These are phyloP conservation scores for Alternaria angustiovoidea DNA, from an alignment of 2,329 filamentous ascomycete species.

Conservation along the genomic window DNA sequence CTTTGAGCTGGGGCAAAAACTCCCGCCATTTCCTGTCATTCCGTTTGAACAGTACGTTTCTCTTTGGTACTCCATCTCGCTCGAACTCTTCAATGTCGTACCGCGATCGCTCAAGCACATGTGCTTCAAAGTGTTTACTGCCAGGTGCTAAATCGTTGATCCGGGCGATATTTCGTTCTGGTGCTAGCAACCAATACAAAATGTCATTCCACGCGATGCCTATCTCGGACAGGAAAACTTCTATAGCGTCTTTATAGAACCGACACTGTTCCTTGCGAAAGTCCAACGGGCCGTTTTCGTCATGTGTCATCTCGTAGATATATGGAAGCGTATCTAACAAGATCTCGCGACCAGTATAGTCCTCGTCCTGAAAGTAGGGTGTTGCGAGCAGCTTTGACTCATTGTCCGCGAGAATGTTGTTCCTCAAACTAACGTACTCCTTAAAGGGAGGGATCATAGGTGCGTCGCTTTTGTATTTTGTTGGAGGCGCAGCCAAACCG, in stretches of 20 bases:
- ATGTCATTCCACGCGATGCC: slow-evolving; percentile 49
- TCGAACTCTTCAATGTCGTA: slow-evolving; percentile 33
- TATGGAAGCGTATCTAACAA: slow-evolving; percentile 39
- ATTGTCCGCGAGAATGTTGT: slow-evolving; percentile 54
- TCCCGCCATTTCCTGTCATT: slow-evolving; percentile 39
- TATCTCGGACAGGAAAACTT: slow-evolving; percentile 47
- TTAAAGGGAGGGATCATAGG: slow-evolving; percentile 48
- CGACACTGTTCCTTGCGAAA: slow-evolving; percentile 47
- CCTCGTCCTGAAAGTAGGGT: slow-evolving; percentile 43
- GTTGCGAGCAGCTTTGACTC: slow-evolving; percentile 51
- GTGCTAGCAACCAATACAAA: slow-evolving; percentile 52
- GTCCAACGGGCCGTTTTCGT: slow-evolving; percentile 38
- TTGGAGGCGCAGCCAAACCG: slow-evolving; percentile 18
- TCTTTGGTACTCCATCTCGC: slow-evolving; percentile 17
- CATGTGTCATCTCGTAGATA: slow-evolving; percentile 38
- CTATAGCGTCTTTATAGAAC: slow-evolving; percentile 45
- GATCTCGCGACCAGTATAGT: slow-evolving; percentile 20
- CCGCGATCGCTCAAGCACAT: slow-evolving; percentile 30
- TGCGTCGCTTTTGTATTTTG: slow-evolving; percentile 25
- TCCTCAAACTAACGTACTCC: slow-evolving; percentile 53
- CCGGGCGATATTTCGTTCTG: slow-evolving; percentile 16
- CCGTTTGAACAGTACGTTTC: slow-evolving; percentile 32
- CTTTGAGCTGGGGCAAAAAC: slow-evolving; percentile 42
- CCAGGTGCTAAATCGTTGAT: slow-evolving; percentile 19
- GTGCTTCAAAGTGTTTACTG: slow-evolving; percentile 12